These are phyloP conservation scores for Cucurbita pepo DNA, from an alignment of 306 rosid genomes.

Conservation along the genomic window DNA sequence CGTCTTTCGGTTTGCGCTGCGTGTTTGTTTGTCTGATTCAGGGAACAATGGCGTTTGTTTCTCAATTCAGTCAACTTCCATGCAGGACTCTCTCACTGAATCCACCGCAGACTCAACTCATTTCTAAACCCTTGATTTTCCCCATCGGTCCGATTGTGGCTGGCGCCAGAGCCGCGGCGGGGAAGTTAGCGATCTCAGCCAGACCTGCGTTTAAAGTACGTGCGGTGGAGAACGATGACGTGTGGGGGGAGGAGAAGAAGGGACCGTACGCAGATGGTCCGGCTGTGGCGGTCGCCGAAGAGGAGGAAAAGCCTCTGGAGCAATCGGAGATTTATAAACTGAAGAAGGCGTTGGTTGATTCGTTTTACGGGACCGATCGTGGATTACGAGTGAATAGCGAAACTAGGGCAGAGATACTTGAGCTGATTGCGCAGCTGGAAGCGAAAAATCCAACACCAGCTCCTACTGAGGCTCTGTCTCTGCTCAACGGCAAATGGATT, in stretches of 20 bases:
- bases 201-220: conserved; percentile 15
- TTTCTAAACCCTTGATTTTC: conserved; percentile 18
- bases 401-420: conserved; percentile 80
- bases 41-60: conserved; percentile 36
- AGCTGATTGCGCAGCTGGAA: conserved; percentile 78
- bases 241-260: conserved; percentile 31
- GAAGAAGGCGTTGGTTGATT: conserved; percentile 65
- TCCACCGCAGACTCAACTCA: conserved; percentile 9
- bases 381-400: conserved; percentile 64
- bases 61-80: conserved; percentile 29
- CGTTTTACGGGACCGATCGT: conserved; percentile 67
- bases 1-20: not conserved
- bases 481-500: conserved; percentile 91
- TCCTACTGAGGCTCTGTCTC: conserved; percentile 68
- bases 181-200: conserved; percentile 6
- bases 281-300: conserved; percentile 20
- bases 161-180: conserved; percentile 7
- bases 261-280: conserved; percentile 1
- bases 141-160: conserved; percentile 17
- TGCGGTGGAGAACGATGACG: conserved; percentile 26
- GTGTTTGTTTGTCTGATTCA: not conserved
- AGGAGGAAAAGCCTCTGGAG: conserved; percentile 23
- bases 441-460: conserved; percentile 73
- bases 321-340: conserved; percentile 27
- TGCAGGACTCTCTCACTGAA: conserved; percentile 22